Evolutionary conservation across 2,329 filamentous ascomycete genomes (phyloP), one percentile per base, ranked within the genome.

Genomic region (Mycocentrospora acerina): DNA sequence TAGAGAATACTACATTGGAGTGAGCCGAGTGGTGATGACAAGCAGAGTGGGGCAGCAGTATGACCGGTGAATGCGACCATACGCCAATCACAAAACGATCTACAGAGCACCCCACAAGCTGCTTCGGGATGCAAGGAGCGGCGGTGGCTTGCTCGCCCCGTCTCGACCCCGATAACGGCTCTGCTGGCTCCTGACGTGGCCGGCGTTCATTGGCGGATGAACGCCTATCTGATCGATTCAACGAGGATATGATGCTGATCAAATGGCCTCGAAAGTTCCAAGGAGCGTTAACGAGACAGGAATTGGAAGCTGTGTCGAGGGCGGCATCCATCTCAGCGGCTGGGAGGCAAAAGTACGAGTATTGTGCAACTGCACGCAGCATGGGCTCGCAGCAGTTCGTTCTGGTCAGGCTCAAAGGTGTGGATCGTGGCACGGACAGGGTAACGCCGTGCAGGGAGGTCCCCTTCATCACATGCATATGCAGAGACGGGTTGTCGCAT

Each of bases 101-200:
- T 37, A 15, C 19, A 22, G 19, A 22, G 38, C 38, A 48, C 41
- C 50, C 51, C 51, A 55, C 53, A 47, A 56, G 49, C 60, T 41
- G 46, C 49, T 54, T 55, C 51, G 52, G 55, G 48, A 57, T 59
- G 62, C 55, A 64, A 64, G 59, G 59, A 59, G 55, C 57, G 57
- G 55, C 40, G 43, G 49, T 62, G 62, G 60, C 59, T 62, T 64
- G 53, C 56, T 39, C 43, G 39, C 42, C 46, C 54, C 49, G 38
- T 48, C 51, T 40, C 53, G 50, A 49, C 48, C 60, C 61, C 62
- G 62, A 67, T 65, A 66, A 66, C 60, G 63, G 62, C 62, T 60
- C 50, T 51, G 44, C 46, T 57, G 49, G 55, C 48, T 52, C 45
- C 51, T 50, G 61, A 67, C 63, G 63, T 67, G 63, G 59, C 63